Evolutionary conservation across 2,329 filamentous ascomycete genomes (phyloP).

Genomic region (Neurospora crassa): DNA sequence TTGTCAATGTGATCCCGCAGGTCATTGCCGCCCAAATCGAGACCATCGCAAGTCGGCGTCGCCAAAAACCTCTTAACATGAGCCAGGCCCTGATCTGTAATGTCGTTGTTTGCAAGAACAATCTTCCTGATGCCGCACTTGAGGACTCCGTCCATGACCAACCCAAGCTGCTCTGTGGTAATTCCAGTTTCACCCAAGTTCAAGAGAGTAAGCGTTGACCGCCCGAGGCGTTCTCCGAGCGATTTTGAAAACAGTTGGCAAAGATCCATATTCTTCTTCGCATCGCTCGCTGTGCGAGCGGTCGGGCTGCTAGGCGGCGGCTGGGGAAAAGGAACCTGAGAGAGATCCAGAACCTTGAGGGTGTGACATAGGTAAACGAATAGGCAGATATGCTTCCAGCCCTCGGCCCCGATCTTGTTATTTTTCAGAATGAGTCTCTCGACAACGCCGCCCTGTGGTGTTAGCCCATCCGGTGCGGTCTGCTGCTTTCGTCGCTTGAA

Average conservation of each 20-base stretch:
- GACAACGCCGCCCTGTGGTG: constrained; percentile 59
- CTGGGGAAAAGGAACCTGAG: constrained; percentile 67
- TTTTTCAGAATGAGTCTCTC: constrained; percentile 85
- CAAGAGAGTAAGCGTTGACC: constrained; percentile 68
- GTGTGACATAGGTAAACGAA: constrained; percentile 88
- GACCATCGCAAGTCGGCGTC: constrained; percentile 69
- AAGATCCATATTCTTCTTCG: constrained; percentile 34
- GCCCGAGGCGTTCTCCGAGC: constrained; percentile 66
- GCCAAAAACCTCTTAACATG: constrained; percentile 70
- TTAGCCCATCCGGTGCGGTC: constrained; percentile 26
- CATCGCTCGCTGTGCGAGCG: constrained; percentile 2
- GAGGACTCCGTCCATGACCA: constrained; percentile 73
- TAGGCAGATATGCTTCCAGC: constrained; percentile 83
- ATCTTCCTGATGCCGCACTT: constrained; percentile 69
- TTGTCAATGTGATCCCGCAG: constrained; percentile 44
- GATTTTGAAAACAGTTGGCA: constrained; percentile 63
- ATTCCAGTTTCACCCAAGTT: constrained; percentile 74
- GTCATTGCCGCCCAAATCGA: constrained; percentile 85
- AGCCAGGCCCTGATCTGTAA: constrained; percentile 63
- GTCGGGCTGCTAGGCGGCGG: constrained; percentile 4
- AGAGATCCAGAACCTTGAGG: constrained; percentile 77
- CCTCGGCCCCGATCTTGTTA: constrained; percentile 79
- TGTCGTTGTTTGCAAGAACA: constrained; percentile 71
- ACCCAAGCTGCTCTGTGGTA: constrained; percentile 59
- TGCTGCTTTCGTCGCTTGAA: constrained; percentile 40